phyloP scores from a whole-genome alignment of 2,329 filamentous ascomycete genomes.

The Trichophyton simii region DNA sequence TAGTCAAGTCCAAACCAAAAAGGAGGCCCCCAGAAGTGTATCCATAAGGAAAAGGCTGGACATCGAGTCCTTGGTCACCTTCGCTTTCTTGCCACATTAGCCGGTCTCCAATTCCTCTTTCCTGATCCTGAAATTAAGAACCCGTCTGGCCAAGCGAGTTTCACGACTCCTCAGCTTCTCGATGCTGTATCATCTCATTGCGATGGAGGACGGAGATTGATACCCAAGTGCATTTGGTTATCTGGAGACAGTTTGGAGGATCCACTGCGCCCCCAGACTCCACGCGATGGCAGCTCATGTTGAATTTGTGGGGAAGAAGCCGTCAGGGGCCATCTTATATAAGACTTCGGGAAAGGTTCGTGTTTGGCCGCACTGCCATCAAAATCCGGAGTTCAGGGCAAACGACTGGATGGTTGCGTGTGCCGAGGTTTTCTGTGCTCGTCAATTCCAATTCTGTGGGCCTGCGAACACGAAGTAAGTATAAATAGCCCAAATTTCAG shows the following conservation, averaged over 20 bases:
- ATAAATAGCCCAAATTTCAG: background rate
- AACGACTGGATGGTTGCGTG: background rate
- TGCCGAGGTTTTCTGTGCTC: background rate
- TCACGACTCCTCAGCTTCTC: too few relatives aligned
- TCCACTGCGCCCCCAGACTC: slow-evolving; percentile 1
- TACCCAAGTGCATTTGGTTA: too few relatives aligned
- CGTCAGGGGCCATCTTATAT: background rate
- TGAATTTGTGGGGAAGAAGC: background rate
- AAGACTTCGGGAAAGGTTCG: background rate
- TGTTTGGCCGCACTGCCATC: background rate
- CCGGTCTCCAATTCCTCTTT: background rate
- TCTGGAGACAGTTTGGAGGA: background rate
- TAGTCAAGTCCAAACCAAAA: too few relatives aligned
- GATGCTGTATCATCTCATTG: too few relatives aligned
- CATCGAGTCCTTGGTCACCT: background rate
- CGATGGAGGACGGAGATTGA: too few relatives aligned
- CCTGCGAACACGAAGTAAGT: background rate
- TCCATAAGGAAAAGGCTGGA: background rate
- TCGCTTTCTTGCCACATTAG: background rate
- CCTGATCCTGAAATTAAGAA: background rate
- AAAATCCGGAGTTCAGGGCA: background rate
- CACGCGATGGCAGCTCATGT: background rate
- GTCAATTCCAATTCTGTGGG: background rate
- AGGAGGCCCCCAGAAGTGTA: background rate
- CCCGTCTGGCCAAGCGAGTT: background rate